These are phyloP conservation scores for Cyclotella sp. DNA, from an alignment of 108 stramenopile species.

Conservation along the genomic window DNA sequence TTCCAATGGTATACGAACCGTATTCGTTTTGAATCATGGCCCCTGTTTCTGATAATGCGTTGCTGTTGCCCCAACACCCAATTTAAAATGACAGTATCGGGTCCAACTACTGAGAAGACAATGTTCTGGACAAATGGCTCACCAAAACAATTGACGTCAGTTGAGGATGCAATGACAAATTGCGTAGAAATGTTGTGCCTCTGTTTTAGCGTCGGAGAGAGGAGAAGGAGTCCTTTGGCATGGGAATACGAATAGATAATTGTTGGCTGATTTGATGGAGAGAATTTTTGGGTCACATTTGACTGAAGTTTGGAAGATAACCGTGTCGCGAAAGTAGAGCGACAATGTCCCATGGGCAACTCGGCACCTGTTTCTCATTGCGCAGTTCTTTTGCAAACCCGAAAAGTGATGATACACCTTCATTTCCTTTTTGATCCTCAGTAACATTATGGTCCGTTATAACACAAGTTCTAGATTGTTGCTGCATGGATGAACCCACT, in stretches of 20 bases:
- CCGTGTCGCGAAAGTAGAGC: conserved; percentile 27
- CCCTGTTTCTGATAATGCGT: neutral
- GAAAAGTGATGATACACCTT: neutral
- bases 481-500: neutral
- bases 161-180: conserved; percentile 57
- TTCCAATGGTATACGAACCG: conserved; percentile 49
- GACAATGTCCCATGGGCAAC: conserved; percentile 22
- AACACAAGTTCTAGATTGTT: neutral
- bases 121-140: conserved; percentile 74
- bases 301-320: conserved; percentile 11
- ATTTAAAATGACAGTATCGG: conserved; percentile 75
- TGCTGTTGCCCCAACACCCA: conserved; percentile 63
- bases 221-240: conserved; percentile 64
- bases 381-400: neutral
- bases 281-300: conserved; percentile 7
- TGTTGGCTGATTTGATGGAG: conserved; percentile 11
- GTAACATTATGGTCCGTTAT: neutral
- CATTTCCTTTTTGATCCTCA: neutral
- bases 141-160: conserved; percentile 75
- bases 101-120: conserved; percentile 55
- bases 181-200: conserved; percentile 61
- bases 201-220: conserved; percentile 52
- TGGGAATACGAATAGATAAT: conserved; percentile 66
- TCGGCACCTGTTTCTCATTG: neutral
- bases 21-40: conserved; percentile 4